Evolutionary conservation across 2,329 filamentous ascomycete species (phyloP), one percentile per base, ranked within the genome.

Genomic region (Pseudocercospora vitis): DNA sequence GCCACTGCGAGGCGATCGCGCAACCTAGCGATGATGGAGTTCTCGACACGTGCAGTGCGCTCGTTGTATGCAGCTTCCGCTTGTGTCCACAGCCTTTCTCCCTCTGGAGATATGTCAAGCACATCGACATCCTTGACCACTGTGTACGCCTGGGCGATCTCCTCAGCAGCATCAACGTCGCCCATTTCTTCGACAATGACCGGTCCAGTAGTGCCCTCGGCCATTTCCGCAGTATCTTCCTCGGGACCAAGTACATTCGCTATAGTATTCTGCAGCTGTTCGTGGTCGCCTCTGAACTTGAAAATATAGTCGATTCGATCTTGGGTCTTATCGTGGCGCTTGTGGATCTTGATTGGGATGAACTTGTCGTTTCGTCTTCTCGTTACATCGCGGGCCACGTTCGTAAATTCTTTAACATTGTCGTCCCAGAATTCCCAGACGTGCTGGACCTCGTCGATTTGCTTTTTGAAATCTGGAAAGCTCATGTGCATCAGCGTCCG

Each of bases 31-130:
- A 99, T 99, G 72, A 99, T 99, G 3, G 94, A 96, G 73, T 99
- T 99, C 71, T 99, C 94, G 3, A 99, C 94, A 56, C 94, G 85
- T 14, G 94, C 92, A 7, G 95, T 99, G 32, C 95, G 87, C 71
- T 99, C 95, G 63, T 96, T 97, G 78, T 99, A 99, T 32, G 89
- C 86, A 62, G 92, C 89, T 74, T 99, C 94, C 12, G 92, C 94
- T 65, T 91, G 87, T 32, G 91, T 89, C 90, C 95, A 99, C 56
- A 87, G 81, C 58, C 91, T 85, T 28, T 94, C 97, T 48, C 94
- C 94, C 71, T 95, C 89, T 0, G 85, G 81, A 4, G 91, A 89
- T 4, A 96, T 91, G 71, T 99, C 92, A 33, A 99, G 81, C 21
- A 99, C 83, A 70, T 99, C 91, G 7, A 99, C 91, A 68, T 96